Conservation (phyloP, 2,329 filamentous ascomycete genomes). For the Beauveria pseudobassiana region DNA sequence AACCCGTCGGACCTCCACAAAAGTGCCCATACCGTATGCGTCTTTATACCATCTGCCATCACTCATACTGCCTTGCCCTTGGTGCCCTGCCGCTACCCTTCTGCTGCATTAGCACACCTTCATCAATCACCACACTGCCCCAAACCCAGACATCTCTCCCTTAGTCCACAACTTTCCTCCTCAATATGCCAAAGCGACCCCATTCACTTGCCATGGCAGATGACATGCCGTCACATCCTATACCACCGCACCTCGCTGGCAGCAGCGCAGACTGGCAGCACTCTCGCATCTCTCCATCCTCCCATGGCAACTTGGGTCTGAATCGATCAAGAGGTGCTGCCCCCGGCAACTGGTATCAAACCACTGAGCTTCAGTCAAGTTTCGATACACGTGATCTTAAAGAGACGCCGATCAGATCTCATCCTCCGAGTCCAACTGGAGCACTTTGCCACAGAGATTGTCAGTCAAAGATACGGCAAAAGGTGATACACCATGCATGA, state of each 20-base stretch:
- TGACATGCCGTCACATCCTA: background rate
- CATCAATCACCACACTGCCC: background rate
- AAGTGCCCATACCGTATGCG: background rate
- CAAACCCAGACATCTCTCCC: background rate
- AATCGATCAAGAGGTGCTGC: background rate
- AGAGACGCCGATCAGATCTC: background rate
- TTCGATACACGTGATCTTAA: background rate
- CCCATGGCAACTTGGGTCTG: background rate
- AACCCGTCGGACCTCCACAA: background rate
- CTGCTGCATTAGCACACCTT: background rate
- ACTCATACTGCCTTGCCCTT: background rate
- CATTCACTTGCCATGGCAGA: background rate
- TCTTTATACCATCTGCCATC: background rate
- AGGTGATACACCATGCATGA: background rate
- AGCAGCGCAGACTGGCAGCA: background rate
- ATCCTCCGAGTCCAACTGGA: constrained; percentile 3
- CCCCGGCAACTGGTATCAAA: background rate
- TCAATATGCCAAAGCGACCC: background rate
- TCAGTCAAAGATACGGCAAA: background rate
- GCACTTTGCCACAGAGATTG: background rate
- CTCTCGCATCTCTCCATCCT: background rate
- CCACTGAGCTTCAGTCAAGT: background rate
- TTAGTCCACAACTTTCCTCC: background rate
- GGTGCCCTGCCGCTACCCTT: background rate
- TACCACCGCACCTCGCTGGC: background rate